Evolutionary conservation across 75 land plant species (phyloP).

Genomic region (Pinus tabuliformis): DNA sequence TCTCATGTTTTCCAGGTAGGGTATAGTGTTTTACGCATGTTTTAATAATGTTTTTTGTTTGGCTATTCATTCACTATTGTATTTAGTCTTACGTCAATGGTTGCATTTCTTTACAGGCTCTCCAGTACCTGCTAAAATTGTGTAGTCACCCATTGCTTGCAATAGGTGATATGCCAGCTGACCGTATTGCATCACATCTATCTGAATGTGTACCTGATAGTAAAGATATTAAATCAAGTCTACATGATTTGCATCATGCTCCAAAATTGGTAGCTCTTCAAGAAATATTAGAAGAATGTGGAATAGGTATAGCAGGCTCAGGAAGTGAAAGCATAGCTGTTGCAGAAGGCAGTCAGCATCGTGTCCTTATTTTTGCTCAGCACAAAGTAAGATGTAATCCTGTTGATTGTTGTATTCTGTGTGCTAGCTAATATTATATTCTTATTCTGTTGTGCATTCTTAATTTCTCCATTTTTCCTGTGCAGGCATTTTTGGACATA

Average conservation of each 20-base stretch:
- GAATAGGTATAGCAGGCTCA: conserved; percentile 70
- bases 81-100: conserved; percentile 4
- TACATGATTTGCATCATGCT: conserved; percentile 91
- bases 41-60: conserved; percentile 1
- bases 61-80: neutral
- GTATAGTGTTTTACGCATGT: neutral
- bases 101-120: conserved; percentile 59
- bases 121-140: conserved; percentile 93
- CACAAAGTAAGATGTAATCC: conserved; percentile 38
- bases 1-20: conserved; percentile 95
- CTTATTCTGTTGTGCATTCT: neutral
- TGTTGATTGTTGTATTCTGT: conserved; percentile 6
- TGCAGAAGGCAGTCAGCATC: conserved; percentile 77
- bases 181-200: conserved; percentile 20
- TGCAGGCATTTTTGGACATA: conserved; percentile 92
- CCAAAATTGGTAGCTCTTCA: conserved; percentile 94
- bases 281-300: conserved; percentile 97
- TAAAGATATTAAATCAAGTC: conserved; percentile 47
- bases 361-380: conserved; percentile 94
- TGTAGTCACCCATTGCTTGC: conserved; percentile 99
- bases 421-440: neutral
- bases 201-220: conserved; percentile 50
- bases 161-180: conserved; percentile 50
- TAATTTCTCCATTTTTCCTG: neutral
- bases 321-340: conserved; percentile 30